Percentiles rank a stretch among this genome's conserved stretches.
Conservation (phyloP, 2,329 filamentous ascomycete species). For the Microcyclosporella mali region DNA sequence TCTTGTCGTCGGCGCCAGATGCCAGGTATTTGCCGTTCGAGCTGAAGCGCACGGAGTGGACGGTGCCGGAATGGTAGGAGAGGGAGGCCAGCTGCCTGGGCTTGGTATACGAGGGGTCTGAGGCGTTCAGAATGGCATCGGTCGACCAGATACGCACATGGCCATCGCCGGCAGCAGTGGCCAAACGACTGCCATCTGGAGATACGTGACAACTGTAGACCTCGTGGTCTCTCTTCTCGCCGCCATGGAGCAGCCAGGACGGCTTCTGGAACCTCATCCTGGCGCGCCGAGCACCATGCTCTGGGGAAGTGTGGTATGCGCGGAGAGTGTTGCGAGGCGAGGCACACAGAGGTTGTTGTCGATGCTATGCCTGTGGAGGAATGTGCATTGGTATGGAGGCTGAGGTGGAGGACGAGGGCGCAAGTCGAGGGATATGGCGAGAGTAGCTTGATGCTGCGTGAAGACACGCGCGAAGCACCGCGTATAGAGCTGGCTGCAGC, state of each 20-base stretch:
- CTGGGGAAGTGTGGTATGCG: too few relatives aligned
- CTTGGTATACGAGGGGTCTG: slow-evolving; percentile 62
- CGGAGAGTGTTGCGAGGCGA: background rate
- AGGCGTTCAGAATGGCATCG: slow-evolving; percentile 79
- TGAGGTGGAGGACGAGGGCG: too few relatives aligned
- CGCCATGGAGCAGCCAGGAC: slow-evolving; percentile 90
- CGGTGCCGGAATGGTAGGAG: slow-evolving; percentile 96
- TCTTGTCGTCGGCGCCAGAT: slow-evolving; percentile 96
- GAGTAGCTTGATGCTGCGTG: too few relatives aligned
- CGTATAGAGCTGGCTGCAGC: too few relatives aligned
- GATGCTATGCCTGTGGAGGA: background rate
- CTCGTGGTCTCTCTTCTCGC: slow-evolving; percentile 96
- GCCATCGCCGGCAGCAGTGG: slow-evolving; percentile 93
- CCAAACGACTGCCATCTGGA: slow-evolving; percentile 83
- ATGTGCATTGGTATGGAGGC: too few relatives aligned
- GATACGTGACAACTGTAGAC: slow-evolving; percentile 98
- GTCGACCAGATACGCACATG: slow-evolving; percentile 98
- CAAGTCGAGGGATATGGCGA: too few relatives aligned
- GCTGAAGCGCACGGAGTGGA: slow-evolving; percentile 94
- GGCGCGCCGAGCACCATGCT: slow-evolving; percentile 1
- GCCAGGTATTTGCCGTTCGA: slow-evolving; percentile 91
- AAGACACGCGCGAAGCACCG: too few relatives aligned
- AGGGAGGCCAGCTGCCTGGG: slow-evolving; percentile 95
- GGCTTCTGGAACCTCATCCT: slow-evolving; percentile 73
- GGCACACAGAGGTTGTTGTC: background rate